Base-by-base conservation (phyloP, 495 filamentous ascomycete genomes). In the Penicillium bovifimosum region DNA sequence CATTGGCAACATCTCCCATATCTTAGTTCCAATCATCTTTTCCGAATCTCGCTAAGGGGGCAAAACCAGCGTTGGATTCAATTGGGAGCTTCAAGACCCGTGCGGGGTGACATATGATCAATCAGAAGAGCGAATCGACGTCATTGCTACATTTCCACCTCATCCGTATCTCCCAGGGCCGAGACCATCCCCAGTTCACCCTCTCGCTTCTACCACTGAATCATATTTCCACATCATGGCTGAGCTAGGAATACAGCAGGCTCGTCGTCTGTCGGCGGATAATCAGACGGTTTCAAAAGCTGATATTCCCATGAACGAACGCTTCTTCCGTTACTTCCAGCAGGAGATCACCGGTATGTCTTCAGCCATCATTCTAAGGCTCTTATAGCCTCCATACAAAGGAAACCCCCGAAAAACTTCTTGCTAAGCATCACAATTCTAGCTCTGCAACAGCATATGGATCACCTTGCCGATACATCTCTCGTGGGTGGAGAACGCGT, bases 301-400 rank as follows among this genome's bases (percentile, higher is more conserved):
- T 0, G 73, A 79, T 44, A 70, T 75, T 5, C 67, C 70, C 7
- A 64, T 83, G 40, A 91, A 89, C 45, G 85, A 88, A 58, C 77
- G 78, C 8, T 92, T 95, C 75, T 88, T 89, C 65, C 82, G 82
- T 54, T 83, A 86, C 64, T 93, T 92, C 56, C 85, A 86, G 52
- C 77, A 82, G 66, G 80, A 85, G 65, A 83, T 86, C 54, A 82
- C 80, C 11, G 77, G 88, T 89, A 75, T 59, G 61, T 16, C 5
- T 9, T 9, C 40, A 11, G 20, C 20, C 20, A 24, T 41, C 28
- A 18, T 3, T 6, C n/a, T 40, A 35, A n/a, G 6, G 27, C 18
- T 11, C 24, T 31, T n/a, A 9, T n/a, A 17, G 7, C n/a, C 3
- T 36, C 20, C 2, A 24, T 24, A 24, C 20, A 2, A 5, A 11